A percentile compares a stretch with the other conserved stretches of the same genome.
Evolutionary conservation across 306 rosid species (phyloP).

Genomic region (Trichosanthes cucumerina): DNA sequence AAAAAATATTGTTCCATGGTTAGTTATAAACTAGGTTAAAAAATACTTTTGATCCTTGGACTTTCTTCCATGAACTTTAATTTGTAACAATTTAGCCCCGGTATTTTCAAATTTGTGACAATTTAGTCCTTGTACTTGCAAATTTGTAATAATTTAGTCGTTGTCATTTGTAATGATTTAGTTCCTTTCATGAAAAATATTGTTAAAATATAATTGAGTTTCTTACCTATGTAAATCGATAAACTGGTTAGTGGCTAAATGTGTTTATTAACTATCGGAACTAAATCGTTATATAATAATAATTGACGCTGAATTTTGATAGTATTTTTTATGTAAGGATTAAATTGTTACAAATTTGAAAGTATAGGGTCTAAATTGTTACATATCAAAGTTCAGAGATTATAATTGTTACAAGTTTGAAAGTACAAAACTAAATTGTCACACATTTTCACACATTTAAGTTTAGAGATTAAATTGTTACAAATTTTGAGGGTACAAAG

Average conservation of each 20-base stretch:
- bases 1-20: neutral
- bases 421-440: neutral
- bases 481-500: neutral
- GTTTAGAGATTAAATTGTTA: neutral
- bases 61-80: neutral
- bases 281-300: neutral
- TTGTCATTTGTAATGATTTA: neutral
- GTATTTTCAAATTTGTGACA: too few relatives aligned
- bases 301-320: too few relatives aligned
- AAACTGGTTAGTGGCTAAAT: too few relatives aligned
- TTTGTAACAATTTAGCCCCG: too few relatives aligned
- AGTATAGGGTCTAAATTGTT: too few relatives aligned
- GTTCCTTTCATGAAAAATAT: neutral
- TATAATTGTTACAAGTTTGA: neutral
- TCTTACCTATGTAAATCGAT: neutral
- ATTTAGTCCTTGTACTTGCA: neutral
- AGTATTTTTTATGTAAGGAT: too few relatives aligned
- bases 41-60: neutral
- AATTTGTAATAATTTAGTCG: neutral
- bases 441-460: too few relatives aligned
- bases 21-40: neutral
- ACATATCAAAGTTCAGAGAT: too few relatives aligned
- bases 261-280: neutral
- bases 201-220: neutral
- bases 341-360: too few relatives aligned